phyloP scores from a whole-genome alignment of 306 rosid genomes.

The Canavalia ensiformis region DNA sequence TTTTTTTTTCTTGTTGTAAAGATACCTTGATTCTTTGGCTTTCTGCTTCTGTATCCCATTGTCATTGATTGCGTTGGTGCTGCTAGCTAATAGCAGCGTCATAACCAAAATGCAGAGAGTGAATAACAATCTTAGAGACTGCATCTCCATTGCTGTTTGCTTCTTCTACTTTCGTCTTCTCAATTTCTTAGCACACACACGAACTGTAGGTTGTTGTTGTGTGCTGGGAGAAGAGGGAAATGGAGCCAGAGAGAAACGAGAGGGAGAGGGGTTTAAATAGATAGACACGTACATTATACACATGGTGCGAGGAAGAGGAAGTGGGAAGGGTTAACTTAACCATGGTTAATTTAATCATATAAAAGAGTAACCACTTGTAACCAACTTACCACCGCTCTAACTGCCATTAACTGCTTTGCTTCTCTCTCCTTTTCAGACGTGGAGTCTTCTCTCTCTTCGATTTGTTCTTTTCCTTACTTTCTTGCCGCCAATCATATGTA shows the following conservation, averaged over 20 bases:
- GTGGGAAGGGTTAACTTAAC: constrained; percentile 40
- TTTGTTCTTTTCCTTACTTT: too few species aligned
- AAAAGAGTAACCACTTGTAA: constrained; percentile 33
- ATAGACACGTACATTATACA: not conserved
- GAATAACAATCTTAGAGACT: constrained; percentile 39
- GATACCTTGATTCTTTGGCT: constrained; percentile 58
- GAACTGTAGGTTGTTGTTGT: not conserved
- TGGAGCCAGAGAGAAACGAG: constrained; percentile 53
- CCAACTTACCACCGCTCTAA: constrained; percentile 61
- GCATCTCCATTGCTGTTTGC: constrained; percentile 61
- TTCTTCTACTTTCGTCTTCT: constrained; percentile 13
- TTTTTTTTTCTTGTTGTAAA: not conserved
- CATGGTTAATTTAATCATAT: constrained; percentile 59
- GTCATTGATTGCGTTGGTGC: constrained; percentile 47
- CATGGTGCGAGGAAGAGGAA: not conserved
- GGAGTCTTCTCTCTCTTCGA: constrained; percentile 49
- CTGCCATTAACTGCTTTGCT: constrained; percentile 67
- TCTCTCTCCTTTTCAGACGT: constrained; percentile 47
- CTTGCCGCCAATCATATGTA: too few species aligned
- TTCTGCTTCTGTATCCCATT: not conserved
- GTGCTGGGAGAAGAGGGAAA: constrained; percentile 37
- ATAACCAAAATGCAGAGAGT: constrained; percentile 43
- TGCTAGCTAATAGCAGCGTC: constrained; percentile 44
- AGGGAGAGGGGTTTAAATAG: constrained; percentile 64
- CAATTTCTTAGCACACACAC: not conserved